Base-by-base conservation (phyloP, 331 rosid species). In the Acacia pycnantha region DNA sequence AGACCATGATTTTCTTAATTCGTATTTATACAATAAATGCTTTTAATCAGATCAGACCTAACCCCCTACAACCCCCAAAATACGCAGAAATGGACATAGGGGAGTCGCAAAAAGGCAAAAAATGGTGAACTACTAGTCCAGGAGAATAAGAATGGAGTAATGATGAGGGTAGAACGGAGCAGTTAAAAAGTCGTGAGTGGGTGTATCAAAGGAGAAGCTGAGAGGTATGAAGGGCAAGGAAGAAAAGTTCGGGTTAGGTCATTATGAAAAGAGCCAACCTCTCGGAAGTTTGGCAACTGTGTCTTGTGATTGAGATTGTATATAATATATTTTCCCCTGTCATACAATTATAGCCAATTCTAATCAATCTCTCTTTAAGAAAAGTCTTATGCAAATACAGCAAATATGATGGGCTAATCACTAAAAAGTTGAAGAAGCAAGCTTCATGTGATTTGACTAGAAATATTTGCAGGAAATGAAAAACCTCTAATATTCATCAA, bases 401-500 rank as follows among this genome's bases (percentile, higher is more conserved):
- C 43, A 27, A 26, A 8, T 9, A 19, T 48, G 73, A 47, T 48
- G 73, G 77, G 48, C 67, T 35, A n/a, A 31, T 41, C 70, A 24
- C 53, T 64, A 18, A 48, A 27, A 35, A 51, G 54, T 50, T 59
- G 76, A 72, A 40, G 76, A 67, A 59, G 79, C 78, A 81, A 58
- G 69, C n/a, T 53, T 47, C 54, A 58, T 51, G 3, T 11, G 61
- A 48, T 47, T 47, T 61, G 48, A 73, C 53, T 27, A 47, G 58
- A 67, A 50, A 33, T 47, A 69, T 82, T 71, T 53, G 48, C 69
- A 41, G 41, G 83, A 69, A 40, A 74, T 44, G 40, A 58, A 69
- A 29, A 8, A 29, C 74, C 33, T 29, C 5, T 47, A 50, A 78
- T 78, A 64, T 37, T 50, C 82, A 74, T 21, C 7, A 35, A 33